Evolutionary conservation across 2,329 filamentous ascomycete genomes (phyloP), one percentile per base, ranked within the genome.

Genomic region (Dichotomopilus funicola): DNA sequence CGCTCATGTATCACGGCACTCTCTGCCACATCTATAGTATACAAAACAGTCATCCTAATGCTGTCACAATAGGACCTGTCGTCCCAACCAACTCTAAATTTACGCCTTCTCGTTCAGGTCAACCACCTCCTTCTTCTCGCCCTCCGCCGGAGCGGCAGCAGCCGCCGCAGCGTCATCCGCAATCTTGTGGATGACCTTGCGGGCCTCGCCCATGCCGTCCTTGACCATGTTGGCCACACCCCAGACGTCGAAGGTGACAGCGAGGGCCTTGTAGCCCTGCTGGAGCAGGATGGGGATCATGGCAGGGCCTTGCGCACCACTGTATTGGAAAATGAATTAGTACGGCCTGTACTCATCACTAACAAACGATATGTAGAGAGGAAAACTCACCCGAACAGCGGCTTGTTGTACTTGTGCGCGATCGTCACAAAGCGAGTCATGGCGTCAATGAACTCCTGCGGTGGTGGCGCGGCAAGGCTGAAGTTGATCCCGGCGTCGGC

Each of bases 261-360:
- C 43, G 8, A 53, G 43, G 12, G n/a, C 51, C 31, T 8, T 36
- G 38, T 53, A 53, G 36, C 51, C 51, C 37, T 53, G 51, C 37
- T 53, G 36, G 3, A 53, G 43, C 51, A 53, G 41, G 27, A 53
- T 48, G 4, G 51, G 51, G 13, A 53, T 53, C 51, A 53, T 53
- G 12, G 43, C 43, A 8, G 51, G 36, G 36, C 27, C 37, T 42
- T 53, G 51, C 12, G 51, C 51, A 12, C 36, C 51, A 38, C 50
- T 52, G 1, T 52, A 2, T 7, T 7, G 19, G 11, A 27, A 27
- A 27, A 27, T 3, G 19, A 27, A 27, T 27, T 3, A 27, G 19
- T 27, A 27, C 3, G 19, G 19, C 19, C 3, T 2, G 19, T 27
- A 27, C 19, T 27, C 19, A 27, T 27, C 19, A 27, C 19, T 27